Percentiles rank a stretch among this genome's conserved stretches.
phyloP scores from a whole-genome alignment of 306 rosid species.

The Cicer chorassanicum region DNA sequence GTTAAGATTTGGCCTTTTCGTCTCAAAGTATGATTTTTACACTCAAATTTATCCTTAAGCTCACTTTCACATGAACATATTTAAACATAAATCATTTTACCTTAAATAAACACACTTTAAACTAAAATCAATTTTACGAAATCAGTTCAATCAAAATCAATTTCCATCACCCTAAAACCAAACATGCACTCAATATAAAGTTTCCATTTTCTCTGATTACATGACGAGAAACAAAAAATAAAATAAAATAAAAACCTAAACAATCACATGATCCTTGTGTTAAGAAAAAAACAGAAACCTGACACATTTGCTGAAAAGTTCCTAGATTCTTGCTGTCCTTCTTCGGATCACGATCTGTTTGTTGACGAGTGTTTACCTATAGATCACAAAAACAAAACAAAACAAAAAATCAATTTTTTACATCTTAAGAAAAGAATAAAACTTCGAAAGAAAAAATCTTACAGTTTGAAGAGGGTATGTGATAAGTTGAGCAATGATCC shows the following conservation, averaged over 20 bases:
- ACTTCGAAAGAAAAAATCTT: not conserved
- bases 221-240: slow-evolving; percentile 6
- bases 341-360: slow-evolving; percentile 86
- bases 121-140: not conserved
- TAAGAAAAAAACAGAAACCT: slow-evolving; percentile 55
- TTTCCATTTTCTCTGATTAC: slow-evolving; percentile 1
- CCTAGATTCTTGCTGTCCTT: slow-evolving; percentile 62
- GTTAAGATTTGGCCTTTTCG: too few species aligned
- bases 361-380: slow-evolving; percentile 94
- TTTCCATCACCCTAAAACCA: not conserved
- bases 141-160: too few species aligned
- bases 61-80: too few species aligned
- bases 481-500: slow-evolving; percentile 97
- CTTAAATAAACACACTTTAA: too few species aligned
- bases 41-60: too few species aligned
- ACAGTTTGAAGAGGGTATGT: slow-evolving; percentile 98
- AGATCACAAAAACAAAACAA: slow-evolving; percentile 40
- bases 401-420: not conserved
- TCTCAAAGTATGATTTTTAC: too few species aligned
- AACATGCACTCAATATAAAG: slow-evolving; percentile 5
- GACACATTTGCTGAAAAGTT: slow-evolving; percentile 66
- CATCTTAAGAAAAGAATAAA: not conserved
- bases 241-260: slow-evolving; percentile 5
- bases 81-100: too few species aligned
- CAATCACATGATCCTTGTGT: slow-evolving; percentile 17